Evolutionary conservation across 2,329 filamentous ascomycete species (phyloP), one percentile per base, ranked within the genome.

Genomic region (Epichloe hybrida): DNA sequence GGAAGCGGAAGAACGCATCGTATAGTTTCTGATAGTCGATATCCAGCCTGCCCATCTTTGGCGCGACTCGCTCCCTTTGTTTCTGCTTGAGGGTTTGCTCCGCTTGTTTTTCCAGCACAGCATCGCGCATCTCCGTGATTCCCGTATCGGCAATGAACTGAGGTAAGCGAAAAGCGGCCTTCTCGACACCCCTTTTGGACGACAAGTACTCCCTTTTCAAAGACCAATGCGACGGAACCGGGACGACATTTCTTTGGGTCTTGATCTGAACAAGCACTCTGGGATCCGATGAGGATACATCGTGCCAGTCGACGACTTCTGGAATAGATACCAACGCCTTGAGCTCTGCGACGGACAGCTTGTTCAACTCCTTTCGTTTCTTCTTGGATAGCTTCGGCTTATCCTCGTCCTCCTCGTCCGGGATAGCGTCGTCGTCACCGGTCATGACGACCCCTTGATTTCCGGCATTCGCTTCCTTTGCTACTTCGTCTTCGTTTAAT

Each of bases 11-110:
- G 73, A 98, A 98, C 4, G 93, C 93, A 64, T 97, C 93, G 70
- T 97, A 97, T 50, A 97, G 81, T 66, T 93, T 96, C 64, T 95
- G 88, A 67, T 98, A 98, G 68, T 98, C 93, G 58, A 98, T 97
- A 66, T 98, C 93, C 48, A 98, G 76, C 67, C 93, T 94, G 55
- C 93, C 93, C 79, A 96, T 93, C 70, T 97, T 97, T 31, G 89
- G 89, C 55, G 89, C 84, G 12, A 98, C 93, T 44, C 93, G 79
- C 68, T 96, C 93, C 46, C 93, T 81, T 70, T 96, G 90, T 67
- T 95, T 96, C 66, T 96, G 90, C 69, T 96, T 96, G 59, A 98
- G 72, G 1, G 81, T 84, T 59, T 93, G 87, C 61, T 95, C 84
- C 48, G 90, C 89, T 66, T 97, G 89, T 67, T 98, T 97, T 67